Evolutionary conservation across 1,284 basidiomycete species (phyloP).

Genomic region (Pseudozyma hubeiensis): DNA sequence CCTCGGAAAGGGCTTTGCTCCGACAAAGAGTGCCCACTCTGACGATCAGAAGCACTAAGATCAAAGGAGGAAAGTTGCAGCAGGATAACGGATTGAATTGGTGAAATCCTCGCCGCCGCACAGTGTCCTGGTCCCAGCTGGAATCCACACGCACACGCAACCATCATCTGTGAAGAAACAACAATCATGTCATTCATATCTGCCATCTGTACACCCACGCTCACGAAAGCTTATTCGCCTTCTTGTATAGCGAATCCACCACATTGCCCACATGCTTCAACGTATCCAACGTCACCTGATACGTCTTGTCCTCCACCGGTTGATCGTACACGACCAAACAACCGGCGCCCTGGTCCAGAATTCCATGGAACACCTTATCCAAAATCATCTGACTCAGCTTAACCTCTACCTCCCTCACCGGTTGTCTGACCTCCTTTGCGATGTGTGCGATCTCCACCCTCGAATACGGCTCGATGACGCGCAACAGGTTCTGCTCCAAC

Average conservation of each 20-base stretch:
- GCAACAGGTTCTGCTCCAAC: conserved; percentile 91
- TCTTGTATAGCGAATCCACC: conserved; percentile 86
- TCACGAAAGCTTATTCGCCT: conserved; percentile 52
- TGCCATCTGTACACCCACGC: no score
- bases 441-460: conserved; percentile 91
- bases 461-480: conserved; percentile 95
- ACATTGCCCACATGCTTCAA: conserved; percentile 90
- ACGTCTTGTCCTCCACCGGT: conserved; percentile 83
- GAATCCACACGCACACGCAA: not conserved
- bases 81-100: no score
- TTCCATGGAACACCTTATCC: conserved; percentile 92
- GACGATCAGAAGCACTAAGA: conserved; percentile 11
- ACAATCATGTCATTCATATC: not conserved
- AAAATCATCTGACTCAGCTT: conserved; percentile 99
- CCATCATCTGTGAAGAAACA: not conserved
- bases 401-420: conserved; percentile 88
- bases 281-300: conserved; percentile 86
- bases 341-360: conserved; percentile 92
- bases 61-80: no score
- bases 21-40: conserved; percentile 27
- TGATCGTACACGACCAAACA: conserved; percentile 91
- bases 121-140: no score
- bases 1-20: conserved; percentile 36
- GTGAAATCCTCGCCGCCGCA: no score
- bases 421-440: conserved; percentile 88